Evolutionary conservation across 495 filamentous ascomycete genomes (phyloP).

Genomic region (Neurospora sp.): DNA sequence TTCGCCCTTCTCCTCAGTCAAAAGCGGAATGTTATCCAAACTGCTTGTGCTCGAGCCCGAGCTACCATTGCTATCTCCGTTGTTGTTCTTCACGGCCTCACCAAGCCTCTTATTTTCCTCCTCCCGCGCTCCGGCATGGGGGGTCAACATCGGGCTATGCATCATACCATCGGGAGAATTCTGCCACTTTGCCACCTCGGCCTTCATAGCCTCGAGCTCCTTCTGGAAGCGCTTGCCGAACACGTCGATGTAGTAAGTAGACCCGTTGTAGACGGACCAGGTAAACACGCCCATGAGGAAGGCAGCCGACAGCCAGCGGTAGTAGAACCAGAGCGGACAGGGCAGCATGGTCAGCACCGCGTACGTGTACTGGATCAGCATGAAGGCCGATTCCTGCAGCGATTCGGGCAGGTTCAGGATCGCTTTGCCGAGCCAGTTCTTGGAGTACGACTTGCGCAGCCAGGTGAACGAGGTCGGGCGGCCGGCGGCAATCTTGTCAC

Average conservation of each 20-base stretch:
- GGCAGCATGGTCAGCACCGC: slow-evolving; percentile 88
- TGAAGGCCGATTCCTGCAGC: slow-evolving; percentile 84
- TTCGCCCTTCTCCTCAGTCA: slow-evolving; percentile 32
- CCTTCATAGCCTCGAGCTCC: slow-evolving; percentile 82
- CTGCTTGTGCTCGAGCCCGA: slow-evolving; percentile 14
- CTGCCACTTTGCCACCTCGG: slow-evolving; percentile 88
- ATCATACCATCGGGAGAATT: slow-evolving; percentile 34
- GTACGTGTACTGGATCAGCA: slow-evolving; percentile 89
- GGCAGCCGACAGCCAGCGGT: slow-evolving; percentile 60
- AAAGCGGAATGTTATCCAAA: slow-evolving; percentile 45
- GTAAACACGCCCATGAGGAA: slow-evolving; percentile 74
- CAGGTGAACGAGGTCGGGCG: slow-evolving; percentile 95
- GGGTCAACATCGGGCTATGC: slow-evolving; percentile 29
- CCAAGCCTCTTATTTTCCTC: slow-evolving; percentile 11
- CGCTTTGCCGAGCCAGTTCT: slow-evolving; percentile 75
- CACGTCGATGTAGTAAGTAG: slow-evolving; percentile 94
- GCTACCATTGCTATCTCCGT: not conserved
- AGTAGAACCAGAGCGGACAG: slow-evolving; percentile 92
- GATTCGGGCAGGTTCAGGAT: slow-evolving; percentile 65
- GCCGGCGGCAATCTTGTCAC: slow-evolving; percentile 90
- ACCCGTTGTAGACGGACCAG: slow-evolving; percentile 91
- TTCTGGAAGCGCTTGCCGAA: slow-evolving; percentile 96
- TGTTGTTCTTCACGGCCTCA: slow-evolving; percentile 6
- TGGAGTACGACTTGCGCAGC: slow-evolving; percentile 82
- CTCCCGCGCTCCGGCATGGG: slow-evolving; percentile 14